Evolutionary conservation across 805 yeast species (phyloP).

Genomic region (Wickerhamomyces mucosus): DNA sequence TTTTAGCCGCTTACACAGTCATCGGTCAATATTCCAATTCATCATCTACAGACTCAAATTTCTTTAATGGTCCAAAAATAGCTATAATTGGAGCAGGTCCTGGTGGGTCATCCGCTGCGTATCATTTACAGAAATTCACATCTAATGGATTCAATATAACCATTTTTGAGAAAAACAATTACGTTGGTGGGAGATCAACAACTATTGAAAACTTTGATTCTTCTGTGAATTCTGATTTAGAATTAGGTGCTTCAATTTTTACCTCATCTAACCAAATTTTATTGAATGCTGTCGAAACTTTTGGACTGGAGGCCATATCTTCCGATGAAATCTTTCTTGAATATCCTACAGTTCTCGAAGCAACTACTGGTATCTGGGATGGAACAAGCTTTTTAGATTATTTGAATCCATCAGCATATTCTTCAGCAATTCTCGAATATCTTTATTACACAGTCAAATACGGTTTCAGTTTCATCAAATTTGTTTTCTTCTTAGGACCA

Average conservation of each 20-base stretch:
- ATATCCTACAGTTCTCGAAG: conserved; percentile 7
- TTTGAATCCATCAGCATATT: too few relatives aligned
- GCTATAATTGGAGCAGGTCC: conserved; percentile 45
- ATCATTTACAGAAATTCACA: conserved; percentile 31
- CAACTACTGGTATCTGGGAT: conserved; percentile 28
- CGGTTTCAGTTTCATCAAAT: too few relatives aligned
- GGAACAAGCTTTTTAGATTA: too few relatives aligned
- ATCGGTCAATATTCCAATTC: too few relatives aligned
- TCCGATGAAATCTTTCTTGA: too few relatives aligned
- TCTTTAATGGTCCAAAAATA: too few relatives aligned
- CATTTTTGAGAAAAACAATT: conserved; percentile 28
- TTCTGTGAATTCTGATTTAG: conserved; percentile 17
- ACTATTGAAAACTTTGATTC: conserved; percentile 23
- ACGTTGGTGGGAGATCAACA: conserved; percentile 38
- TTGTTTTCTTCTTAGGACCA: too few relatives aligned
- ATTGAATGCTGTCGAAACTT: conserved; percentile 26
- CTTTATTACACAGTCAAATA: too few relatives aligned
- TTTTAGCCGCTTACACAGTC: too few relatives aligned
- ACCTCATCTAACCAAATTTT: conserved; percentile 31
- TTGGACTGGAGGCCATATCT: too few relatives aligned
- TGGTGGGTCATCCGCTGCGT: conserved; percentile 39
- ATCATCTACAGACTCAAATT: too few relatives aligned
- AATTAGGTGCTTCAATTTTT: conserved; percentile 39
- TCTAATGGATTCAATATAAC: conserved; percentile 27
- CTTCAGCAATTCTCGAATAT: too few relatives aligned